Evolutionary conservation across 192 early-diverging fungal species (phyloP).

Genomic region (Umbelopsis sp.): DNA sequence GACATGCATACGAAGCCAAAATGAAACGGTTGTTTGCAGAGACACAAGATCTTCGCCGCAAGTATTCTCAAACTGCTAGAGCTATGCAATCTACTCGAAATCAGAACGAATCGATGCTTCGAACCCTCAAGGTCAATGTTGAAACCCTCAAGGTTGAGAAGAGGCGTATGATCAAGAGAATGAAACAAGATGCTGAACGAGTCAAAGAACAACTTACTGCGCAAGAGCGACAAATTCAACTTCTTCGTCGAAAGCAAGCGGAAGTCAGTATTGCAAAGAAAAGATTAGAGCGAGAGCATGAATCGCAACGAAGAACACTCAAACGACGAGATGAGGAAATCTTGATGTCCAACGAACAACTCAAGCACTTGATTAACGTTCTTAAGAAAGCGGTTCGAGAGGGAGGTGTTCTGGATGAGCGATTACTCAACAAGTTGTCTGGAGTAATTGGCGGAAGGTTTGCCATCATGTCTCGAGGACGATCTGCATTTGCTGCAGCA

Average conservation of each 20-base stretch:
- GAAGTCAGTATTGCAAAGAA: conserved; percentile 51
- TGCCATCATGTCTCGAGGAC: conserved; percentile 37
- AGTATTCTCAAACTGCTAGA: conserved; percentile 55
- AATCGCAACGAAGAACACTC: conserved; percentile 56
- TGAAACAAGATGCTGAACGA: conserved; percentile 66
- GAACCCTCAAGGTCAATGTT: conserved; percentile 66
- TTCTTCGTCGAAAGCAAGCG: conserved; percentile 56
- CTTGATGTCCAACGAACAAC: conserved; percentile 34
- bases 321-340: conserved; percentile 62
- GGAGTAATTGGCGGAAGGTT: conserved; percentile 40
- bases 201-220: conserved; percentile 60
- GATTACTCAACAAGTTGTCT: conserved; percentile 24
- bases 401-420: conserved; percentile 35
- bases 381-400: conserved; percentile 48
- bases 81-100: conserved; percentile 49
- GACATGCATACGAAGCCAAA: conserved; percentile 58
- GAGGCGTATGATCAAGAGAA: conserved; percentile 70
- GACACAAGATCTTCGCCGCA: conserved; percentile 53
- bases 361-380: conserved; percentile 49
- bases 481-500: conserved; percentile 28
- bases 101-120: conserved; percentile 60
- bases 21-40: conserved; percentile 58
- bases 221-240: conserved; percentile 60
- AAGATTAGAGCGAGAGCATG: conserved; percentile 53
- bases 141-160: conserved; percentile 77